Percentiles rank a stretch among this genome's conserved stretches.
phyloP scores from a whole-genome alignment of 83 land plant species.

The Thuja plicata region DNA sequence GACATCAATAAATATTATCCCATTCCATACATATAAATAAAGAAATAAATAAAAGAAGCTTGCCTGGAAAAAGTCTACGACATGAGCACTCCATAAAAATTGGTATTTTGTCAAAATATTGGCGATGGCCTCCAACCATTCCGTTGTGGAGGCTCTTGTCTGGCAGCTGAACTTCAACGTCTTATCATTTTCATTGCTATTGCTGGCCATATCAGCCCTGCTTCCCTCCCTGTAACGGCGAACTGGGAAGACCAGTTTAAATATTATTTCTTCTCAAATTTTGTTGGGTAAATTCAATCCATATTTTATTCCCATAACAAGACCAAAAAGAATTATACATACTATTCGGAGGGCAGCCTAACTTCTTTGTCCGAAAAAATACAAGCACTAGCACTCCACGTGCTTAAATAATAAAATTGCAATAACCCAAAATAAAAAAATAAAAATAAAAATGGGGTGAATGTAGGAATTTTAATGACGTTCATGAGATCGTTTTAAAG shows the following conservation, averaged over 20 bases:
- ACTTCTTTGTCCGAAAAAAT: no score
- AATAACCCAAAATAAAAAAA: no score
- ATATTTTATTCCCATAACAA: no score
- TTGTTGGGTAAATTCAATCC: no score
- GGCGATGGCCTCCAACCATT: constrained; percentile 62
- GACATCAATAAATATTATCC: not conserved
- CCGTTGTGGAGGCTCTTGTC: constrained; percentile 32
- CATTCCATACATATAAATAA: not conserved
- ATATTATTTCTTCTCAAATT: not conserved
- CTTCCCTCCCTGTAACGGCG: not conserved
- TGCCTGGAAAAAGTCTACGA: constrained; percentile 76
- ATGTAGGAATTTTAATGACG: no score
- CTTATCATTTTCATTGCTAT: not conserved
- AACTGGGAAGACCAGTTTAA: not conserved
- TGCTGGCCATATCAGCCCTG: not conserved
- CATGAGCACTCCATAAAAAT: constrained; percentile 55
- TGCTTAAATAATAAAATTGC: no score
- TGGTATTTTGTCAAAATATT: constrained; percentile 40
- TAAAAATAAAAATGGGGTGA: no score
- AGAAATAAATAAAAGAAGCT: not conserved
- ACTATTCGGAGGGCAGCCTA: no score
- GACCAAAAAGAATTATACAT: no score
- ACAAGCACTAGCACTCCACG: no score
- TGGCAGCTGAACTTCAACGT: constrained; percentile 20
- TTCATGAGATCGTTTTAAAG: no score